Base-by-base conservation (phyloP, 208 protist species). In the Acanthamoeba quina region DNA sequence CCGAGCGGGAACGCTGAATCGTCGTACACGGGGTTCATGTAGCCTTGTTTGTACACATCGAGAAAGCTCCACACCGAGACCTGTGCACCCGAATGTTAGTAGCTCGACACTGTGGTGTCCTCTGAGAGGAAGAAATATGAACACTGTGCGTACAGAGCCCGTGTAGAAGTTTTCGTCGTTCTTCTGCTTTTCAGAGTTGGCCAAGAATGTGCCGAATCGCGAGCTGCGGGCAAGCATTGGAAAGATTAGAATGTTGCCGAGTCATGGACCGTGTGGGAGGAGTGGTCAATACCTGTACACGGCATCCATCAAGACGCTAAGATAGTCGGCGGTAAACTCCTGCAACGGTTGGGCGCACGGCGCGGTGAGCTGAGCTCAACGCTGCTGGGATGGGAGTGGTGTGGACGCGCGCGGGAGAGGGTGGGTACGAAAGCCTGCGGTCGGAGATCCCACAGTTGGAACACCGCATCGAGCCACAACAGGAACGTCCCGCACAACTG, bases 261-360 rank as follows among this genome's bases (percentile, higher is more conserved):
- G 21, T 0, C 2, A 76, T 34, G 13, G 31, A 6, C 2, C 2
- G 37, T n/a, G 58, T 9, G 6, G 58, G 9, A 47, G 54, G 54
- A 64, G 21, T 21, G 24, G 15, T 64, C 11, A 2, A 26, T 47
- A 64, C 52, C 56, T 89, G 31, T 89, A 89, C 47, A 89, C n/a
- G 47, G 80, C 47, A 21, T 89, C 80, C 49, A 89, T 66, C 80
- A 89, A 89, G 10, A 64, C 26, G 5, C 29, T 19, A 10, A 89
- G 80, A 66, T 68, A 89, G 13, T 89, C 80, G 26, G 29, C 54
- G 21, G 64, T 89, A n/a, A 89, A 89, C 24, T 89, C 80, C 52
- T 68, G n/a, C 58, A 21, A 21, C 58, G 5, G 21, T 47, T 66
- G 19, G 4, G 26, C 29, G 31, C 31, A 49, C 13, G 72, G 24